Conservation (phyloP, 208 protist species). For the Crithidia acanthocephali region DNA sequence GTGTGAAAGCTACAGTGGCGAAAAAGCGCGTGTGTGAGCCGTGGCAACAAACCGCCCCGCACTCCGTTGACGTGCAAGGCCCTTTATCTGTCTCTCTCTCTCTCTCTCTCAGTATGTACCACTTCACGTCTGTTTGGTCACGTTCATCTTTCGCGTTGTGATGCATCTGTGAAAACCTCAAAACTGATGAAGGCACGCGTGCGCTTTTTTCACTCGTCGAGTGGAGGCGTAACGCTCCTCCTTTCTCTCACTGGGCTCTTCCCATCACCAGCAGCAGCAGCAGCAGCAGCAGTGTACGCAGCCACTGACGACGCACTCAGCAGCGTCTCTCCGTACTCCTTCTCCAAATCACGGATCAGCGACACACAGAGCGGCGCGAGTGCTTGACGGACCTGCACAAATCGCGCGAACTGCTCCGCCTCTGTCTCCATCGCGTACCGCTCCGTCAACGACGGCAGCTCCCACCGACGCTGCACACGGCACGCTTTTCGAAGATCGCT, state of each 20-base stretch:
- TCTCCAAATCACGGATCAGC: slow-evolving; percentile 63
- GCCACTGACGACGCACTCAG: slow-evolving; percentile 22
- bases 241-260: neutral
- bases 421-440: slow-evolving; percentile 65
- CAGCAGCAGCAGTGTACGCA: neutral
- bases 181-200: too few relatives aligned
- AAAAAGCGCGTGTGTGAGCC: too few relatives aligned
- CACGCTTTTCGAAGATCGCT: slow-evolving; percentile 40
- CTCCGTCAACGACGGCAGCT: slow-evolving; percentile 60
- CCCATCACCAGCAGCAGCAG: neutral
- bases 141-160: too few relatives aligned
- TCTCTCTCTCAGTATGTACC: too few relatives aligned
- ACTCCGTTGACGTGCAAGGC: too few relatives aligned
- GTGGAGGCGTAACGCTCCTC: neutral
- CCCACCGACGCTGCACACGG: slow-evolving; percentile 73
- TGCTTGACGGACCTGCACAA: slow-evolving; percentile 47
- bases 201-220: too few relatives aligned
- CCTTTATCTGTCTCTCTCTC: too few relatives aligned
- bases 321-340: slow-evolving; percentile 63
- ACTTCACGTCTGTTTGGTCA: too few relatives aligned
- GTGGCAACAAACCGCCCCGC: too few relatives aligned
- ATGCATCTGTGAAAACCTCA: too few relatives aligned
- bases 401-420: slow-evolving; percentile 45
- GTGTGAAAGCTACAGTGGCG: too few relatives aligned
- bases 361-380: slow-evolving; percentile 39